Conservation (phyloP, 345 rosid species). For the Bretschneidera sinensis region DNA sequence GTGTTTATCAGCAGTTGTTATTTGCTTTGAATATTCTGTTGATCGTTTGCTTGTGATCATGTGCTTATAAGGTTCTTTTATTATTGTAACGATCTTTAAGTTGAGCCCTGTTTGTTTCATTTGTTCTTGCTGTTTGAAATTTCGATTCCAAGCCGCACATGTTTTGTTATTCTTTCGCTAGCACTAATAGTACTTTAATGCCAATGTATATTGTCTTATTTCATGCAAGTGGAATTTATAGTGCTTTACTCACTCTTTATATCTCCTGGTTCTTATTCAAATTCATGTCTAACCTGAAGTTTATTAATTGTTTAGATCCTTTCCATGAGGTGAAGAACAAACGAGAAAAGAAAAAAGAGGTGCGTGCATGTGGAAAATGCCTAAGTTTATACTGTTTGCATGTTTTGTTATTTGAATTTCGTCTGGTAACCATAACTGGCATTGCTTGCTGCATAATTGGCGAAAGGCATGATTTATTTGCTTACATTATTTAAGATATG, state of each 20-base stretch:
- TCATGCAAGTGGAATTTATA: neutral
- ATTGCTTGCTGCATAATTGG: neutral
- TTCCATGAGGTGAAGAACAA: conserved; percentile 97
- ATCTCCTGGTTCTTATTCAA: neutral
- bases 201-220: too few species aligned
- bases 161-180: neutral
- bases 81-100: too few species aligned
- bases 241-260: neutral
- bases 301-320: conserved; percentile 56
- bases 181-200: neutral
- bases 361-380: conserved; percentile 21
- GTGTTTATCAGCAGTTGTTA: too few species aligned
- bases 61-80: too few species aligned
- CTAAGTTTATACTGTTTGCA: neutral
- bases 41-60: too few species aligned
- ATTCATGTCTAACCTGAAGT: conserved; percentile 8
- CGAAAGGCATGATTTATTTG: neutral
- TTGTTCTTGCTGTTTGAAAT: too few species aligned
- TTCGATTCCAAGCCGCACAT: neutral
- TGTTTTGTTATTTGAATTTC: neutral
- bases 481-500: too few species aligned
- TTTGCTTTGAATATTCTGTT: too few species aligned
- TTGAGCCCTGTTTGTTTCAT: too few species aligned
- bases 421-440: too few species aligned
- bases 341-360: conserved; percentile 93